Conservation (phyloP, 106 monocot species). For the Hemerocallis citrina region DNA sequence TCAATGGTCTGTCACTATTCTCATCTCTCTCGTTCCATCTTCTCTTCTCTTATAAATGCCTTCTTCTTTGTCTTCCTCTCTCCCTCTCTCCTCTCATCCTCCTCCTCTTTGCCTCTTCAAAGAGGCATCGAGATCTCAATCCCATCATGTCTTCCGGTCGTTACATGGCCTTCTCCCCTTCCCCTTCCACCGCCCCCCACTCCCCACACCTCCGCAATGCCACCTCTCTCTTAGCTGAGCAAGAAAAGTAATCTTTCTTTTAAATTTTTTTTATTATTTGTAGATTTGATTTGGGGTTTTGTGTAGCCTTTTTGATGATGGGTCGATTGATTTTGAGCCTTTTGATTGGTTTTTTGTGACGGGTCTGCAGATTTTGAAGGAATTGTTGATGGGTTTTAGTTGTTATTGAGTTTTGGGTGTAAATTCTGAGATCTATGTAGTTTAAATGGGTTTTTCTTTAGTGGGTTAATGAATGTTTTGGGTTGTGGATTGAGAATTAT, state of each 20-base stretch:
- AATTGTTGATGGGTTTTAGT: too few species aligned
- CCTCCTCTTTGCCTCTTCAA: not conserved
- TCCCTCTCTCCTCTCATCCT: conserved; percentile 14
- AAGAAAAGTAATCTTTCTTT: conserved; percentile 69
- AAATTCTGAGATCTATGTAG: not conserved
- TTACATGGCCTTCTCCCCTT: conserved; percentile 73
- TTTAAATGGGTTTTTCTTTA: not conserved
- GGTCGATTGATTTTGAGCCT: not conserved
- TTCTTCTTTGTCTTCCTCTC: not conserved
- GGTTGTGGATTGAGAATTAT: too few species aligned
- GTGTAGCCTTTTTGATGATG: not conserved
- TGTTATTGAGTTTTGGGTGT: too few species aligned
- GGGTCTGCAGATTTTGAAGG: too few species aligned
- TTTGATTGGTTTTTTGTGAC: not conserved
- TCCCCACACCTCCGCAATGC: conserved; percentile 63
- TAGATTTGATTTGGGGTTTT: too few species aligned
- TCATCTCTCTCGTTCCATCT: not conserved
- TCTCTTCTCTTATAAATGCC: conserved; percentile 1
- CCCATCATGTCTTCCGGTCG: conserved; percentile 43
- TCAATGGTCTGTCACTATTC: conserved; percentile 2
- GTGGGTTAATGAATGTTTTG: too few species aligned
- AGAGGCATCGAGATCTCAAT: conserved; percentile 17
- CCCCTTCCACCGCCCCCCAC: conserved; percentile 52
- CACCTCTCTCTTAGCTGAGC: conserved; percentile 46
- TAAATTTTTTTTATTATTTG: too few species aligned